Conservation (phyloP, 305 asterid genomes). For the Coffea humblotiana region DNA sequence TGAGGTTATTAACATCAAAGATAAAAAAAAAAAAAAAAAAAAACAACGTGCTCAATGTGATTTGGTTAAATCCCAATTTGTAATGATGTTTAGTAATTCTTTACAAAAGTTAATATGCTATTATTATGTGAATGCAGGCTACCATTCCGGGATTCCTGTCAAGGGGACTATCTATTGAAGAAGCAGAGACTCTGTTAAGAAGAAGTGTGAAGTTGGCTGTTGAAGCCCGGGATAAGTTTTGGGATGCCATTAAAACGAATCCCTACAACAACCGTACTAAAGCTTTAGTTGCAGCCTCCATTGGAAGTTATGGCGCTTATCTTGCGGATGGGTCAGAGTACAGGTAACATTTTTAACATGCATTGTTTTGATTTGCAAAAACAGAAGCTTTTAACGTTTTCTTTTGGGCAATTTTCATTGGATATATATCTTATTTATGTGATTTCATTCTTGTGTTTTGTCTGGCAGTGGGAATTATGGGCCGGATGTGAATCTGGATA, state of each 20-base stretch:
- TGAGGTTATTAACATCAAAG: background rate
- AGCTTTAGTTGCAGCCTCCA: constrained; percentile 80
- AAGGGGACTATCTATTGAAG: constrained; percentile 64
- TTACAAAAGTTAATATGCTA: background rate
- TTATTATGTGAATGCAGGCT: constrained; percentile 41
- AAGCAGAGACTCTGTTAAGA: constrained; percentile 55
- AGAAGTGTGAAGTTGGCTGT: constrained; percentile 61
- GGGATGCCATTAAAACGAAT: constrained; percentile 40
- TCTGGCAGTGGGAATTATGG: constrained; percentile 67
- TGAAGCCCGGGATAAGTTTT: constrained; percentile 69
- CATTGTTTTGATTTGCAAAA: background rate
- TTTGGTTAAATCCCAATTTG: background rate
- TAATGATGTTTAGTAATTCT: too few species aligned
- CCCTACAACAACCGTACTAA: constrained; percentile 40
- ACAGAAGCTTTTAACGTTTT: background rate
- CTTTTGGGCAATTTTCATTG: background rate
- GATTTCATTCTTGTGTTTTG: background rate
- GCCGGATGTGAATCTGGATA: constrained; percentile 40
- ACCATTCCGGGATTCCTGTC: constrained; percentile 69
- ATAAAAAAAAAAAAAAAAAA: too few species aligned
- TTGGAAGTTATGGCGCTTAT: constrained; percentile 91
- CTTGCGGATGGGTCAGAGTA: constrained; percentile 92
- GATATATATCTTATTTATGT: background rate
- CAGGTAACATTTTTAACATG: constrained; percentile 34
- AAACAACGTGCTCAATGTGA: background rate